Percentiles rank a stretch among this genome's conserved stretches.
Evolutionary conservation across 495 filamentous ascomycete genomes (phyloP).

Genomic region (Penicillium waksmanii): DNA sequence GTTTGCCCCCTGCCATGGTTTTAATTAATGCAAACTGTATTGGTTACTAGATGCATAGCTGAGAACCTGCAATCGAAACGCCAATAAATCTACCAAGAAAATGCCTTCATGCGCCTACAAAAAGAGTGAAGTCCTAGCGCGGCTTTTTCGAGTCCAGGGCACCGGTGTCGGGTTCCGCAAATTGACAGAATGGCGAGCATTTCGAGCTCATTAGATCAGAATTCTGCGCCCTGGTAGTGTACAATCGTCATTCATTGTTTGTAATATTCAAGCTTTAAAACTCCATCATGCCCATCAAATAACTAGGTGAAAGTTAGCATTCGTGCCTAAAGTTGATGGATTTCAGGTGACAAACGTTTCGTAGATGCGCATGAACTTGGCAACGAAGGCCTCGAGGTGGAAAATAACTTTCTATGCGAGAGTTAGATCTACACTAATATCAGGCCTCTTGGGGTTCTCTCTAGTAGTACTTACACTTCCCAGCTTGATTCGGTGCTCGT

Average conservation of each 20-base stretch:
- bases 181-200: conserved; percentile 1
- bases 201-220: conserved; percentile 1
- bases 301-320: conserved; percentile 52
- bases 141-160: neutral
- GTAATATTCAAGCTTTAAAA: conserved; percentile 7
- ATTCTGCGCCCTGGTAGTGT: conserved; percentile 15
- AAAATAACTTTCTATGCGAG: conserved; percentile 85
- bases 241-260: conserved; percentile 42
- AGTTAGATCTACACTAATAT: neutral
- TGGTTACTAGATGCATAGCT: neutral
- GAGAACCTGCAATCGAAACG: conserved; percentile 1
- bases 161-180: neutral
- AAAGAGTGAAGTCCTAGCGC: neutral
- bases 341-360: conserved; percentile 60
- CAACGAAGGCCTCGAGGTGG: conserved; percentile 96
- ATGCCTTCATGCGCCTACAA: conserved; percentile 26
- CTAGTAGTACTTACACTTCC: conserved; percentile 61
- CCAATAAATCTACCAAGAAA: conserved; percentile 11
- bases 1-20: no score
- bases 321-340: neutral
- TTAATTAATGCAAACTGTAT: neutral
- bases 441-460: neutral
- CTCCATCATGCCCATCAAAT: conserved; percentile 85
- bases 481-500: conserved; percentile 88
- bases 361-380: conserved; percentile 94